These are phyloP conservation scores for Nidularia sp. DNA, from an alignment of 768 basidiomycete species.

Conservation along the genomic window DNA sequence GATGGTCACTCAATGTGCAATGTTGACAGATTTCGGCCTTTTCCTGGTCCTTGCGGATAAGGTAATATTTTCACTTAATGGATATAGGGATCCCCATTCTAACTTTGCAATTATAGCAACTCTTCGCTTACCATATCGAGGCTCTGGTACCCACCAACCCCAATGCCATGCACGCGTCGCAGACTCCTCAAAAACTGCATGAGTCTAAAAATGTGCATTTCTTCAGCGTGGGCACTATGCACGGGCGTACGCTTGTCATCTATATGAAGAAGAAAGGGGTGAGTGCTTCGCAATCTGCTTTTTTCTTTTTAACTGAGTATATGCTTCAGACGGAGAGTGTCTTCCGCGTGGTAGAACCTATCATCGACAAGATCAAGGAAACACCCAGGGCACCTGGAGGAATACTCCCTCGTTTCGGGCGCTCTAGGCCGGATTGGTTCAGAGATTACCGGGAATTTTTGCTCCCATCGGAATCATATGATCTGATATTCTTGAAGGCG, in stretches of 20 bases:
- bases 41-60: constrained; percentile 94
- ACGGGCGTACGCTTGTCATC: constrained; percentile 83
- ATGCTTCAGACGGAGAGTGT: constrained; percentile 66
- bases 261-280: constrained; percentile 96
- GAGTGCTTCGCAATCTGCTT: constrained; percentile 7
- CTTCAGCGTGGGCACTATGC: constrained; percentile 88
- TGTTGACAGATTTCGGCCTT: constrained; percentile 94
- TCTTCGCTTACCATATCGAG: constrained; percentile 95
- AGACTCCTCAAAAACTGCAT: constrained; percentile 86
- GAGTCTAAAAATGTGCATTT: constrained; percentile 91
- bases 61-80: constrained; percentile 46
- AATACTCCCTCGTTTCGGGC: constrained; percentile 56
- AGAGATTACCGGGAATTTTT: constrained; percentile 85
- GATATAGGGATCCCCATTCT: constrained; percentile 30
- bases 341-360: constrained; percentile 92
- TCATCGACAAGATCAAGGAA: constrained; percentile 81
- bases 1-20: constrained; percentile 90
- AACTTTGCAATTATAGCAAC: constrained; percentile 40
- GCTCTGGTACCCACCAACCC: constrained; percentile 89
- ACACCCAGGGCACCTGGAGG: constrained; percentile 59
- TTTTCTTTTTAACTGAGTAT: constrained; percentile 74
- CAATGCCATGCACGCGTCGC: constrained; percentile 59
- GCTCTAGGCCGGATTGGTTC: constrained; percentile 88
- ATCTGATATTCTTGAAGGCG: constrained; percentile 86
- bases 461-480: constrained; percentile 80